phyloP scores from a whole-genome alignment of 306 rosid species.

The Hylodesmum podocarpum region DNA sequence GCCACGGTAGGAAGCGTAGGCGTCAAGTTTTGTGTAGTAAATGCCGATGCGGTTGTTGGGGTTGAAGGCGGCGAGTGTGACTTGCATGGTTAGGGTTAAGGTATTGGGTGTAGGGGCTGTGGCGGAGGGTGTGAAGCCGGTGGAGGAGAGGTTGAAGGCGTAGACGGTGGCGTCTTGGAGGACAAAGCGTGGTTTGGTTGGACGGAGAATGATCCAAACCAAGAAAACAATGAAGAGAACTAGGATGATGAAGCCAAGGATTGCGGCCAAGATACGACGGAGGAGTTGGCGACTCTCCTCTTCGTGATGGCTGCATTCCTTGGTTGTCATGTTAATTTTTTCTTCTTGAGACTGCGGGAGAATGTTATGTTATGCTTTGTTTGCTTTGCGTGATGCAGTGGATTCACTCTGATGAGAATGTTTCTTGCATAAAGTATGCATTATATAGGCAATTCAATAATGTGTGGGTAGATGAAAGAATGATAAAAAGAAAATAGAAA shows the following conservation, averaged over 20 bases:
- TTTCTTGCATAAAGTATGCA: neutral
- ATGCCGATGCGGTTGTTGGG: constrained; percentile 60
- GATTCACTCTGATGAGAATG: neutral
- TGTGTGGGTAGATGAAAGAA: too few species aligned
- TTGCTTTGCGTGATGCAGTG: constrained; percentile 23
- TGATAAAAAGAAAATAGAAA: too few species aligned
- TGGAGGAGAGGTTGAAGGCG: constrained; percentile 51
- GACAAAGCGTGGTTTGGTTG: constrained; percentile 61
- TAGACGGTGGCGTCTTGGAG: constrained; percentile 68
- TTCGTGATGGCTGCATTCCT: constrained; percentile 41
- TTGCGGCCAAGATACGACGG: constrained; percentile 37
- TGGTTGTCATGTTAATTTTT: constrained; percentile 46
- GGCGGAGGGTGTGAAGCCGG: constrained; percentile 19
- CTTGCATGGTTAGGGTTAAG: constrained; percentile 48
- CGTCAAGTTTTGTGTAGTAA: constrained; percentile 45
- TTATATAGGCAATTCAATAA: too few species aligned
- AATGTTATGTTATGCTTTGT: too few species aligned
- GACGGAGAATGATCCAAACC: constrained; percentile 55
- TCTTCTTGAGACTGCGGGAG: too few species aligned
- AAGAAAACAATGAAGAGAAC: constrained; percentile 42
- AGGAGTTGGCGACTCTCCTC: constrained; percentile 15
- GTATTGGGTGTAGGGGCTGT: constrained; percentile 28
- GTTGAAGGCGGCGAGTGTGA: constrained; percentile 54
- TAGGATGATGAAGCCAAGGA: constrained; percentile 23
- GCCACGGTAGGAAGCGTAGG: constrained; percentile 53